These are phyloP conservation scores for Fusarium heterosporum DNA, from an alignment of 2,329 filamentous ascomycete genomes.

Conservation along the genomic window DNA sequence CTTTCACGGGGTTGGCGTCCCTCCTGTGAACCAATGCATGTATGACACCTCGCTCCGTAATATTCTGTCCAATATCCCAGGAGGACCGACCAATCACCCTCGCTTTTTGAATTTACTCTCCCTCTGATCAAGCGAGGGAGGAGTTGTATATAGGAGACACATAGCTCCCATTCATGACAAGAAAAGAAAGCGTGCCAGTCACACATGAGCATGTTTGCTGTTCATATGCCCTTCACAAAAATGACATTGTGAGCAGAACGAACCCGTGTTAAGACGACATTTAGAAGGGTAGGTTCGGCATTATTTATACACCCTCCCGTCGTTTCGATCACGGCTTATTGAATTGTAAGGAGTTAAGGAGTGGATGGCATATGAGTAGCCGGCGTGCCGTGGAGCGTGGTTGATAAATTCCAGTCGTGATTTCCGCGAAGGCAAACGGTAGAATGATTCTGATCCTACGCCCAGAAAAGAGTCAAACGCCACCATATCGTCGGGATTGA, in stretches of 20 bases:
- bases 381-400: conserved; percentile 44
- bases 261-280: conserved; percentile 16
- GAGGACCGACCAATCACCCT: conserved; percentile 31
- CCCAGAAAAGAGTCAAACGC: conserved; percentile 53
- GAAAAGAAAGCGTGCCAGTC: conserved; percentile 41
- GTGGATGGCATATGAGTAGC: conserved; percentile 55
- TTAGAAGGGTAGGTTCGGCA: conserved; percentile 20
- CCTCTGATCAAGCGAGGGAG: conserved; percentile 11
- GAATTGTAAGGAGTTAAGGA: conserved; percentile 52
- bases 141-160: conserved; percentile 45
- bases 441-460: conserved; percentile 53
- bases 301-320: conserved; percentile 42
- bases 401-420: conserved; percentile 50
- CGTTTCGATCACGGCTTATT: conserved; percentile 47
- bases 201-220: conserved; percentile 37
- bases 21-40: conserved; percentile 18
- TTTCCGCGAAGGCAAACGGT: conserved; percentile 46
- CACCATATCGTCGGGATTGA: conserved; percentile 50
- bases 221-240: conserved; percentile 16
- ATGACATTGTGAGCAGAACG: too few species aligned
- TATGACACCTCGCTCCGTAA: conserved; percentile 36
- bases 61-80: conserved; percentile 41
- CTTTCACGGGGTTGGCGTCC: conserved; percentile 23
- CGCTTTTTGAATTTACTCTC: conserved; percentile 38
- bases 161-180: conserved; percentile 37